A percentile compares a stretch with the other conserved stretches of the same genome.
phyloP scores from a whole-genome alignment of 140 eudicot genomes.

The Flaveria floridana region DNA sequence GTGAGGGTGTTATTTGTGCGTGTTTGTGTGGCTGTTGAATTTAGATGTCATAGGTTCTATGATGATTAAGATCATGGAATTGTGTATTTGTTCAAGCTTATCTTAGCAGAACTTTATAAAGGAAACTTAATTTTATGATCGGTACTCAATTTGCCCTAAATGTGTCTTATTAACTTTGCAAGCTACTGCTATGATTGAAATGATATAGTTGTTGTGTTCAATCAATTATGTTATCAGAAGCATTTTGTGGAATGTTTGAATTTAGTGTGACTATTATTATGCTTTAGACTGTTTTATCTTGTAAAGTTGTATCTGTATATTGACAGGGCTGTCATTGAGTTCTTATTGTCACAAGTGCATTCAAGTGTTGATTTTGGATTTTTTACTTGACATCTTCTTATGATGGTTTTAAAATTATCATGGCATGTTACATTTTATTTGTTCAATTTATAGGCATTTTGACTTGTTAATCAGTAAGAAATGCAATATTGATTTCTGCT shows the following conservation, averaged over 20 bases:
- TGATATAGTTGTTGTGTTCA: too few relatives aligned
- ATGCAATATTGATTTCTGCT: not conserved
- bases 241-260: too few relatives aligned
- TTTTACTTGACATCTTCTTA: too few relatives aligned
- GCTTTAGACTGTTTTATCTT: too few relatives aligned
- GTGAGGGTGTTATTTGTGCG: too few relatives aligned
- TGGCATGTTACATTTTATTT: not conserved
- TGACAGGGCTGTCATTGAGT: not conserved
- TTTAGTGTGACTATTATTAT: too few relatives aligned
- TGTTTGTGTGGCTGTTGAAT: too few relatives aligned
- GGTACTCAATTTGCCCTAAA: too few relatives aligned
- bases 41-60: not conserved
- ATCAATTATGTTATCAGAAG: too few relatives aligned
- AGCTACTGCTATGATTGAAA: not conserved
- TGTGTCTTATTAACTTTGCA: not conserved
- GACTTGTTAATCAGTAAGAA: not conserved
- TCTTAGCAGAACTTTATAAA: not conserved
- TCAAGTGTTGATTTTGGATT: not conserved
- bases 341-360: not conserved
- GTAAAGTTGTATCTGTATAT: too few relatives aligned
- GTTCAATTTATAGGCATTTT: not conserved
- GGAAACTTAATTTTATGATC: too few relatives aligned
- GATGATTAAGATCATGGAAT: not conserved
- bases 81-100: not conserved
- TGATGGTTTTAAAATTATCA: not conserved